phyloP scores from a whole-genome alignment of 1,284 basidiomycete genomes.

The Puccinia brachypodii region DNA sequence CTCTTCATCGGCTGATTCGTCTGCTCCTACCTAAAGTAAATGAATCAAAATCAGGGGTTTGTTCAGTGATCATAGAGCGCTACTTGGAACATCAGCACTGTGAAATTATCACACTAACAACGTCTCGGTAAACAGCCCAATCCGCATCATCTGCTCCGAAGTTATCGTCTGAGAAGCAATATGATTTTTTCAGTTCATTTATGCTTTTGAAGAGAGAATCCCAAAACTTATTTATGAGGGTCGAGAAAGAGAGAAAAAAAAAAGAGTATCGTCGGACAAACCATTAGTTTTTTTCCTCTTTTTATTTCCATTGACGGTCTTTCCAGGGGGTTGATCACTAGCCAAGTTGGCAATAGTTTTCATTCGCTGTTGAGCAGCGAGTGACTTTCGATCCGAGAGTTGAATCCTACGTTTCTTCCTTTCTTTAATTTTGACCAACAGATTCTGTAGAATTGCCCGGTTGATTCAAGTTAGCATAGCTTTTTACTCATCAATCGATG shows the following conservation, averaged over 20 bases:
- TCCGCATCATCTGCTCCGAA: conserved; percentile 95
- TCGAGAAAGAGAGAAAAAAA: background rate
- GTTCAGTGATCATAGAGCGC: conserved; percentile 53
- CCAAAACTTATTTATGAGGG: background rate
- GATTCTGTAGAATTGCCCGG: too few relatives aligned
- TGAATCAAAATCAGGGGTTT: conserved; percentile 53
- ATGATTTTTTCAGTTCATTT: too few relatives aligned
- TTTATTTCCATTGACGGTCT: conserved; percentile 69
- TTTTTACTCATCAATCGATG: background rate
- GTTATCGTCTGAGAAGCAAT: conserved; percentile 69
- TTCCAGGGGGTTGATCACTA: conserved; percentile 58
- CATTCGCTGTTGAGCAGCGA: conserved; percentile 94
- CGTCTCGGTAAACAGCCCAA: conserved; percentile 97
- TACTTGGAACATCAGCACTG: background rate
- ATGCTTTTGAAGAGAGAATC: background rate
- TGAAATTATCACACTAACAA: conserved; percentile 63
- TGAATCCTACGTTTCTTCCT: conserved; percentile 78
- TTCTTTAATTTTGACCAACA: conserved; percentile 83
- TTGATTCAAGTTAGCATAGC: background rate
- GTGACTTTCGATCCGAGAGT: conserved; percentile 85
- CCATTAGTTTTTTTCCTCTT: conserved; percentile 63
- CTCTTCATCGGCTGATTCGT: conserved; percentile 92
- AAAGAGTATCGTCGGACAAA: conserved; percentile 59
- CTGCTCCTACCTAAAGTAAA: conserved; percentile 64
- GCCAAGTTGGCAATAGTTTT: conserved; percentile 93